A percentile compares a stretch with the other conserved stretches of the same genome.
phyloP scores from a whole-genome alignment of 768 basidiomycete genomes.

The Trametes elegans region DNA sequence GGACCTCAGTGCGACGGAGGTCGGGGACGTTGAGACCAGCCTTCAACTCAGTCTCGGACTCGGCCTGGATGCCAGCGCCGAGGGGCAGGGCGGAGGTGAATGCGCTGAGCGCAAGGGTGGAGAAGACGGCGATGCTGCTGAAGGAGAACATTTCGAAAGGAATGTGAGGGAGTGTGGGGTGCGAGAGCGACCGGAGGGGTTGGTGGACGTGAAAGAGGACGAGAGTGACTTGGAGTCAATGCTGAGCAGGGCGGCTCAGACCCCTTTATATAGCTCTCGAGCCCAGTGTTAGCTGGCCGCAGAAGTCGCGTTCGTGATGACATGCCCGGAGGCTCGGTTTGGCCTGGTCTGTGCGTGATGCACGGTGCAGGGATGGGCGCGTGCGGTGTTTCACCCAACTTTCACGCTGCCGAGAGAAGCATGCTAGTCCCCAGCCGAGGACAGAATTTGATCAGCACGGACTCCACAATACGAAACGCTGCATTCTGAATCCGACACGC shows the following conservation, averaged over 20 bases:
- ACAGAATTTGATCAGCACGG: slow-evolving; percentile 5
- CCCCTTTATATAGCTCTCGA: slow-evolving; percentile 19
- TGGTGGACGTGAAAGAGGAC: neutral
- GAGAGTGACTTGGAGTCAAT: slow-evolving; percentile 21
- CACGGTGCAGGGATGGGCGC: neutral
- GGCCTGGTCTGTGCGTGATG: neutral
- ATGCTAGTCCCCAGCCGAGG: slow-evolving; percentile 4
- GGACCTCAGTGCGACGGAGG: slow-evolving; percentile 14
- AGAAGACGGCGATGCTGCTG: slow-evolving; percentile 28
- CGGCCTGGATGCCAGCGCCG: neutral
- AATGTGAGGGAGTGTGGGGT: slow-evolving; percentile 28
- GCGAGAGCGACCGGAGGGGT: slow-evolving; percentile 10
- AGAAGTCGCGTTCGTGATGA: neutral
- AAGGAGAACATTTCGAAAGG: slow-evolving; percentile 39
- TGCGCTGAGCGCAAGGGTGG: slow-evolving; percentile 26
- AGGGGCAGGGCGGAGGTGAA: slow-evolving; percentile 19
- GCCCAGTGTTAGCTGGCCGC: no score
- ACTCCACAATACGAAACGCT: slow-evolving; percentile 2
- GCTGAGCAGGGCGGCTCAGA: neutral
- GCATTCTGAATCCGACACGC: neutral
- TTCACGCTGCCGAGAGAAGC: slow-evolving; percentile 12
- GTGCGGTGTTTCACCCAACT: slow-evolving; percentile 8
- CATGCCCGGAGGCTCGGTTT: no score
- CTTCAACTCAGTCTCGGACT: no score
- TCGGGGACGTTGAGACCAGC: neutral